These are phyloP conservation scores for Pyrus pyrifolia DNA, from an alignment of 306 rosid species.

Conservation along the genomic window DNA sequence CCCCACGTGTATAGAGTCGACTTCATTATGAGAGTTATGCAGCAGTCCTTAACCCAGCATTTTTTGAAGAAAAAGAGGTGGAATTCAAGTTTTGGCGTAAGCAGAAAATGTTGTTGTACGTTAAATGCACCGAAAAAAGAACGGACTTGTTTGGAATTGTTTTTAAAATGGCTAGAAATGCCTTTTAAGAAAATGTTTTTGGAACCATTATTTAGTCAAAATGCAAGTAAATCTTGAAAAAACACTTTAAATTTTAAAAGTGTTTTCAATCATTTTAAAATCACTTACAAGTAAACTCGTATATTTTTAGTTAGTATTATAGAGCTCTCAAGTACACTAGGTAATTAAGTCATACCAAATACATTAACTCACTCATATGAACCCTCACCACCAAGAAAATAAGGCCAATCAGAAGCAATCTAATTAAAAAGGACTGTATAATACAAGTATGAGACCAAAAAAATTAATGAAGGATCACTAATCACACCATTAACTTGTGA, in stretches of 20 bases:
- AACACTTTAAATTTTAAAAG: too few relatives aligned
- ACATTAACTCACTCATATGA: neutral
- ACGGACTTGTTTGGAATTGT: fast-evolving
- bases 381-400: constrained; percentile 7
- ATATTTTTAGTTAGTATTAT: neutral
- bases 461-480: neutral
- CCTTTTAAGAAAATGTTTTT: too few relatives aligned
- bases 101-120: neutral
- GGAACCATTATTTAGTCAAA: too few relatives aligned
- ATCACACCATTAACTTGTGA: constrained; percentile 6
- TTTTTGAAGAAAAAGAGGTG: neutral
- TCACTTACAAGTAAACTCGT: too few relatives aligned
- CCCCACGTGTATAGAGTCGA: too few relatives aligned
- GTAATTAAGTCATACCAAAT: neutral
- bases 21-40: too few relatives aligned
- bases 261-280: too few relatives aligned
- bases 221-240: too few relatives aligned
- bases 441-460: neutral
- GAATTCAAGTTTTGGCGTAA: neutral
- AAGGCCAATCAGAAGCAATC: constrained; percentile 9
- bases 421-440: neutral
- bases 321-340: too few relatives aligned
- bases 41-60: too few relatives aligned
- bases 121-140: neutral
- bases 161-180: too few relatives aligned